Conservation (phyloP, 164 flowering plant genomes). For the Saururus chinensis region DNA sequence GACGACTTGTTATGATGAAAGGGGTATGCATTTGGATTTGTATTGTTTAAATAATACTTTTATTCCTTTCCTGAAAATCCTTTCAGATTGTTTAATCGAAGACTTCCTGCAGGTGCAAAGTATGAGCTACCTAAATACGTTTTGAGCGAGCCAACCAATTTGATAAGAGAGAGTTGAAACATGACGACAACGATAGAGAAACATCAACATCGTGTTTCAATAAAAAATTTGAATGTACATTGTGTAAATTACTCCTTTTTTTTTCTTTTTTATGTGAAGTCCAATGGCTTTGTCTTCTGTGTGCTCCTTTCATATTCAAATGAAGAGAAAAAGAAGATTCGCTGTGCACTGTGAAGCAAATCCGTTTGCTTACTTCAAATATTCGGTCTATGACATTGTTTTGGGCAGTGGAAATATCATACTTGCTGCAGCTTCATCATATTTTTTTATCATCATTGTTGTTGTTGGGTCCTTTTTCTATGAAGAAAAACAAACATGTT, state of each 20-base stretch:
- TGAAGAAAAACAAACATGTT: too few relatives aligned
- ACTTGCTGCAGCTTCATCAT: too few relatives aligned
- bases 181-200: constrained; percentile 1
- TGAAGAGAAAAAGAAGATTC: too few relatives aligned
- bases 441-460: too few relatives aligned
- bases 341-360: too few relatives aligned
- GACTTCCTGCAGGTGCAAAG: constrained; percentile 63
- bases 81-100: not conserved
- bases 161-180: constrained; percentile 39
- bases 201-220: constrained; percentile 6
- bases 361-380: too few relatives aligned
- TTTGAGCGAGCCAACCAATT: constrained; percentile 80
- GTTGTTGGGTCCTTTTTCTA: too few relatives aligned
- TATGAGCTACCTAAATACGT: constrained; percentile 86
- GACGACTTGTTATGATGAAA: constrained; percentile 84
- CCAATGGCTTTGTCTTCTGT: not conserved
- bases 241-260: constrained; percentile 30
- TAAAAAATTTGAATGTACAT: constrained; percentile 32
- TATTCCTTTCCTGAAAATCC: not conserved
- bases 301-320: not conserved
- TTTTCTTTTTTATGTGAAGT: not conserved
- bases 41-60: not conserved
- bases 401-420: too few relatives aligned
- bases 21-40: constrained; percentile 35
- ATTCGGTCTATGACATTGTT: too few relatives aligned